Evolutionary conservation across 2,329 filamentous ascomycete species (phyloP).

Genomic region (Calonectria ilicicola): DNA sequence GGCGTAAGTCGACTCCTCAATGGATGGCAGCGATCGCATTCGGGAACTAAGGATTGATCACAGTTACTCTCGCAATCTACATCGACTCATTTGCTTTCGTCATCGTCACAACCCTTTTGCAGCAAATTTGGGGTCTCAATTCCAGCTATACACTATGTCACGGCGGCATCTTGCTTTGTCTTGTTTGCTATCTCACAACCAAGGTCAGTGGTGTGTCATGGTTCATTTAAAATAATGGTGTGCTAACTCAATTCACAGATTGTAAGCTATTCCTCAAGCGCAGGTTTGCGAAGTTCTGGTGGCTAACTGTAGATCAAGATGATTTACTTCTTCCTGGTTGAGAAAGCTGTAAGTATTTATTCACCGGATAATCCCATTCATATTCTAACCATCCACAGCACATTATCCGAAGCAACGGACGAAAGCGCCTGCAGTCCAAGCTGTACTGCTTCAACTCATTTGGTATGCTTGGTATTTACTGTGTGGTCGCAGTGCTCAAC

Average conservation of each 20-base stretch:
- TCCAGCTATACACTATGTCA: conserved; percentile 63
- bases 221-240: not conserved
- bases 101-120: conserved; percentile 66
- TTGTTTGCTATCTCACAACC: conserved; percentile 72
- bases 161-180: conserved; percentile 69
- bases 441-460: conserved; percentile 72
- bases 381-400: conserved; percentile 52
- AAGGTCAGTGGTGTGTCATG: conserved; percentile 60
- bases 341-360: conserved; percentile 66
- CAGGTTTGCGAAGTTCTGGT: not conserved
- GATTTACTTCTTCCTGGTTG: conserved; percentile 75
- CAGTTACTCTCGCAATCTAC: conserved; percentile 72
- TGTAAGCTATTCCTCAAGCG: not conserved
- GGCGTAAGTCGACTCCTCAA: conserved; percentile 50
- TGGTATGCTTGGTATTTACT: conserved; percentile 63
- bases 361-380: too few species aligned
- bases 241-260: not conserved
- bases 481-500: conserved; percentile 65
- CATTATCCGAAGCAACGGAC: conserved; percentile 67
- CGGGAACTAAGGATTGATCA: not conserved
- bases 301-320: conserved; percentile 49
- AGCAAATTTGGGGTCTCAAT: conserved; percentile 69
- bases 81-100: conserved; percentile 71
- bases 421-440: conserved; percentile 64
- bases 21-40: not conserved